Base-by-base conservation (phyloP, 2,329 filamentous ascomycete species). In the Cordyceps cicadae region DNA sequence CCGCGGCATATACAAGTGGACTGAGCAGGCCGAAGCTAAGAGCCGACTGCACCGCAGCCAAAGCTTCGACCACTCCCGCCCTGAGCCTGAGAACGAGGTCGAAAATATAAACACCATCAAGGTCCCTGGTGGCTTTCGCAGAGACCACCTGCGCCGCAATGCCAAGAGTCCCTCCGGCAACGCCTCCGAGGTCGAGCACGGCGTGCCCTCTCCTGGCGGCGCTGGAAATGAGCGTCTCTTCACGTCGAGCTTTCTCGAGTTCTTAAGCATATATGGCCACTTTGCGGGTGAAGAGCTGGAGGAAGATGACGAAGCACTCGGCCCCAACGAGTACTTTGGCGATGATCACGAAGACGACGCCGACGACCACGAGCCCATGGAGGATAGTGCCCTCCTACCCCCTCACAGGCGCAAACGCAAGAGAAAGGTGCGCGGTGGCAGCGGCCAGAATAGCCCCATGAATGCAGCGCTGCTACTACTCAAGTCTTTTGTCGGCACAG, bases 401-500 rank as follows among this genome's bases (percentile, higher is more conserved):
- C 84, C 87, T n/a, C 87, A 87, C 17, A 81, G 84, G 67, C 84
- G 87, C 62, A 88, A 85, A 75, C 84, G 90, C 69, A 87, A 86
- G 75, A 87, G 90, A 70, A 93, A 91, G 77, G 80, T 84, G 56
- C 87, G 90, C 48, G 83, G 86, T 57, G 84, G 85, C 26, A 85
- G 82, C 63, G 90, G 92, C 45, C 92, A 87, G 59, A 92, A 90
- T 67, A 88, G 85, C 54, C 86, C 89, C 3, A 87, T 86, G 64
- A 90, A 89, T 63, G 93, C 94, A 11, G 87, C 89, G 12, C 75
- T 97, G 66, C 81, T 99, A 59, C 80, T 99, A 48, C 85, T 99
- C 66, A 99, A 99, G 78, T 97, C 93, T 0, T 99, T 99, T 70
- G 94, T 99, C 53, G 94, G 95, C 21, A 99, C 94, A 0, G 93